phyloP scores from a whole-genome alignment of 169 alveolate genomes.

The Theileria parva region DNA sequence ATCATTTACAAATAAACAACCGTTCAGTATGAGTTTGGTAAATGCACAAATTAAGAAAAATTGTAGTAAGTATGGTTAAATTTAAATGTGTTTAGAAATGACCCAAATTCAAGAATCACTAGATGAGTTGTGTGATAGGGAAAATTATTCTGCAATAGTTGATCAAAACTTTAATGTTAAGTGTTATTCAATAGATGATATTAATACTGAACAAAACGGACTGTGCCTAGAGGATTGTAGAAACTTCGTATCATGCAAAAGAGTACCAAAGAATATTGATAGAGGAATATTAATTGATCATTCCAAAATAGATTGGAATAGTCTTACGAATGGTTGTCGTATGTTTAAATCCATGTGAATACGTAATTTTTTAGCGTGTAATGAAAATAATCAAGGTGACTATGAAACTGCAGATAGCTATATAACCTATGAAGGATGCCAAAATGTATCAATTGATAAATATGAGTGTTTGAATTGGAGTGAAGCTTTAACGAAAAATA shows the following conservation, averaged over 20 bases:
- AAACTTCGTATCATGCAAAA: slow-evolving; percentile 2
- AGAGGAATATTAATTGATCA: background rate
- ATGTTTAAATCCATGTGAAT: slow-evolving; percentile 5
- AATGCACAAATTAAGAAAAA: background rate
- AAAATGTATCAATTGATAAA: background rate
- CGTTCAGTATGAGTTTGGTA: background rate
- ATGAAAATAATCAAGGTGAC: background rate
- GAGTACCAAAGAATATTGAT: background rate
- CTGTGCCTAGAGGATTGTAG: slow-evolving; percentile 57
- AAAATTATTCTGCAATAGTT: slow-evolving; percentile 19
- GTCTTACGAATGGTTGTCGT: slow-evolving; percentile 28
- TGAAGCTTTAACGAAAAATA: background rate
- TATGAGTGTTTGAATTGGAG: slow-evolving; percentile 29
- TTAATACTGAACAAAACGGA: background rate
- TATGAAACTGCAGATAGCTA: background rate
- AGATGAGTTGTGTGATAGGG: slow-evolving; percentile 22
- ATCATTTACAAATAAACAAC: too few relatives aligned
- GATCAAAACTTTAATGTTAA: background rate
- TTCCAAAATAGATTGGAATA: slow-evolving; percentile 21
- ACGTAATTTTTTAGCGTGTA: slow-evolving; percentile 23
- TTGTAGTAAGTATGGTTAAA: slow-evolving; percentile 14
- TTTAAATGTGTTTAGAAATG: background rate
- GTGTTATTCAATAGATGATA: slow-evolving; percentile 2
- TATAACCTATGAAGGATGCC: slow-evolving; percentile 40
- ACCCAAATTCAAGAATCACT: slow-evolving; percentile 38